Percentiles rank a stretch among this genome's conserved stretches.
Evolutionary conservation across 208 protist species (phyloP).

Genomic region (Novymonas esmeraldas): DNA sequence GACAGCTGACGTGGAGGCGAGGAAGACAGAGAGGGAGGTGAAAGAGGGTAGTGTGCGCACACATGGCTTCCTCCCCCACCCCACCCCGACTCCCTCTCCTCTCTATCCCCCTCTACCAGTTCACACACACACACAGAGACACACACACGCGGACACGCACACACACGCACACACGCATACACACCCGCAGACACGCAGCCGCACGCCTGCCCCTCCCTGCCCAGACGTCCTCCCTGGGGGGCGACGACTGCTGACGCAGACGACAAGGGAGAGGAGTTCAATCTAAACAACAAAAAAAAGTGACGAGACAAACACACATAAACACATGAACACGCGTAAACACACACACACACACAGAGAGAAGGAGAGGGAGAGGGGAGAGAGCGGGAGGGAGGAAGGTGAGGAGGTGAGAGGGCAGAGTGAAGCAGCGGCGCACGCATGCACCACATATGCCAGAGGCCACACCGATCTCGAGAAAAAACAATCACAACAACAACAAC

Average conservation of each 20-base stretch:
- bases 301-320: background rate
- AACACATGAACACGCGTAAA: background rate
- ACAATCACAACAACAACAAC: too few relatives aligned
- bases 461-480: too few relatives aligned
- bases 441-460: too few relatives aligned
- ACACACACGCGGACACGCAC: background rate
- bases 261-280: background rate
- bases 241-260: background rate
- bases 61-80: too few relatives aligned
- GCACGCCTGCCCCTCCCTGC: background rate
- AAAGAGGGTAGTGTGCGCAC: too few relatives aligned
- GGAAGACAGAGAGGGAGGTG: too few relatives aligned
- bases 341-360: constrained; percentile 5
- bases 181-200: background rate
- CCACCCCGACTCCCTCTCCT: too few relatives aligned
- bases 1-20: too few relatives aligned
- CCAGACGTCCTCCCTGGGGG: background rate
- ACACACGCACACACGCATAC: background rate
- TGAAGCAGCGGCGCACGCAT: too few relatives aligned
- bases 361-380: background rate
- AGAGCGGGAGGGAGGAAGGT: background rate
- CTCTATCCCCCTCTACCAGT: background rate
- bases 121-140: background rate
- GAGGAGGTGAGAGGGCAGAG: too few relatives aligned
- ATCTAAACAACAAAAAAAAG: background rate